Evolutionary conservation across 257 asterid genomes (phyloP).

Genomic region (Eustoma russellianum): DNA sequence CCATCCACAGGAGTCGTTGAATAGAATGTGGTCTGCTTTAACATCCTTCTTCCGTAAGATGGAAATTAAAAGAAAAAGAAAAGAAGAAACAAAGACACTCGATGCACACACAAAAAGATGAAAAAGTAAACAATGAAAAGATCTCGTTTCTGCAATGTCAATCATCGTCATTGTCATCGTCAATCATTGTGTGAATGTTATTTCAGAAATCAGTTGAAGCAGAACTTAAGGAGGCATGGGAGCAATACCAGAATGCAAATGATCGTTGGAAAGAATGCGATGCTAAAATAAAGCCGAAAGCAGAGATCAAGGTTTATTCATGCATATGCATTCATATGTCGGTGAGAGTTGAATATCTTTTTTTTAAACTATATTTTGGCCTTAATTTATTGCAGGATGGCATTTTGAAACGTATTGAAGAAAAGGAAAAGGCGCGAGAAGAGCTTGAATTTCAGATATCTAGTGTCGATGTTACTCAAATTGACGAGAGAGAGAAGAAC

Average conservation of each 20-base stretch:
- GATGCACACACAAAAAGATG: too few species aligned
- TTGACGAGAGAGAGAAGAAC: constrained; percentile 75
- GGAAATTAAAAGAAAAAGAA: too few species aligned
- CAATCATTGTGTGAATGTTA: constrained; percentile 3
- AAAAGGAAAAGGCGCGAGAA: constrained; percentile 56
- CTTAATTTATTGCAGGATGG: constrained; percentile 35
- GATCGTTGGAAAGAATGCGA: constrained; percentile 52
- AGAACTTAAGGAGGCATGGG: constrained; percentile 38
- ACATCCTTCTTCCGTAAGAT: too few species aligned
- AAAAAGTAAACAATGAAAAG: too few species aligned
- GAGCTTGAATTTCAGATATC: constrained; percentile 51
- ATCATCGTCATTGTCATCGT: too few species aligned
- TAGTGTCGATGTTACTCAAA: constrained; percentile 35
- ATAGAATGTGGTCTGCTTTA: too few species aligned
- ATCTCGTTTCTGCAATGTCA: too few species aligned
- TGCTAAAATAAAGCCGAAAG: constrained; percentile 62
- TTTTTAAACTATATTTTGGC: constrained; percentile 12
- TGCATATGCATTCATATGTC: background rate
- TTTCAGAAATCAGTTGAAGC: constrained; percentile 52
- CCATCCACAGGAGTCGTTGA: too few species aligned
- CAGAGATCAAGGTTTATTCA: constrained; percentile 47
- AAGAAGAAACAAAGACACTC: too few species aligned
- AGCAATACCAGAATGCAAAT: constrained; percentile 48
- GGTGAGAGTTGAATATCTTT: constrained; percentile 3
- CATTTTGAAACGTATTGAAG: constrained; percentile 47